Evolutionary conservation across 345 rosid species (phyloP).

Genomic region (Brassica napus): Da-Ae NC_063443.1:18322501-18323000

Average conservation of each 20-base stretch:
- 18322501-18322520: background rate
- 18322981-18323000: background rate
- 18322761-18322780: slow-evolving; percentile 61
- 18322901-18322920: slow-evolving; percentile 83
- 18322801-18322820: slow-evolving; percentile 92
- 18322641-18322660: slow-evolving; percentile 83
- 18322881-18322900: slow-evolving; percentile 78
- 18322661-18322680: slow-evolving; percentile 89
- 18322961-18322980: background rate
- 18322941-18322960: background rate
- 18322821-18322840: slow-evolving; percentile 77
- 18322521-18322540: background rate
- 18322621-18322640: slow-evolving; percentile 87
- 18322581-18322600: slow-evolving; percentile 92
- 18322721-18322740: slow-evolving; percentile 62
- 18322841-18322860: slow-evolving; percentile 93
- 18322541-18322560: background rate
- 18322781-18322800: slow-evolving; percentile 81
- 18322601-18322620: slow-evolving; percentile 85
- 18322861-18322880: slow-evolving; percentile 80
- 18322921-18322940: slow-evolving; percentile 86
- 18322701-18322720: slow-evolving; percentile 95
- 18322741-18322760: slow-evolving; percentile 37
- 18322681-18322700: slow-evolving; percentile 77
- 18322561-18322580: slow-evolving; percentile 72